Conservation (phyloP, 2,329 filamentous ascomycete species). For the Ascochyta rabiei region DNA sequence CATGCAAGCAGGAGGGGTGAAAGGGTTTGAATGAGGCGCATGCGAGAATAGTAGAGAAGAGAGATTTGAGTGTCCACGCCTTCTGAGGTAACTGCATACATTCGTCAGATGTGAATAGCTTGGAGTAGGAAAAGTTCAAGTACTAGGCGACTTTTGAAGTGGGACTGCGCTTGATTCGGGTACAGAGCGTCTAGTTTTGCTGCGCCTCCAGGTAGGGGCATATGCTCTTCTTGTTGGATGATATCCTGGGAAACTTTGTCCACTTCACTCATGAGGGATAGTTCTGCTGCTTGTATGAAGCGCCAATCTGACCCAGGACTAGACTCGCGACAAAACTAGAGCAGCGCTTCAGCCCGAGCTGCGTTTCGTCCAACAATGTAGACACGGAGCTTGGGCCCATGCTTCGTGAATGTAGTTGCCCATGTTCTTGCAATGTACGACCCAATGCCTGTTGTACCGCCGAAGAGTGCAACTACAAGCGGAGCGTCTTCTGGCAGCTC, state of each 20-base stretch:
- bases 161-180: constrained; percentile 36
- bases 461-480: constrained; percentile 28
- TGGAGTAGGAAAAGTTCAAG: constrained; percentile 50
- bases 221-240: constrained; percentile 27
- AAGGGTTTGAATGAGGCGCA: constrained; percentile 48
- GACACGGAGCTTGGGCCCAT: constrained; percentile 41
- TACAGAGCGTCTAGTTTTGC: constrained; percentile 46
- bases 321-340: constrained; percentile 32
- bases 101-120: constrained; percentile 44
- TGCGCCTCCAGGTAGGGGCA: constrained; percentile 23
- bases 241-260: constrained; percentile 42
- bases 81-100: constrained; percentile 43
- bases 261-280: constrained; percentile 45
- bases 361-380: constrained; percentile 54
- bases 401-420: constrained; percentile 21
- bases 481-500: constrained; percentile 24
- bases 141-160: constrained; percentile 55
- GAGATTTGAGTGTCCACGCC: constrained; percentile 44
- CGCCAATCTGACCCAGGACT: constrained; percentile 42
- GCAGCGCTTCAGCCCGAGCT: constrained; percentile 32
- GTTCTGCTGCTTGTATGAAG: constrained; percentile 41
- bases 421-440: constrained; percentile 29
- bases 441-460: constrained; percentile 36
- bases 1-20: constrained; percentile 41
- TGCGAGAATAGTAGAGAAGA: constrained; percentile 47